Base-by-base conservation (phyloP, 1,284 basidiomycete genomes). In the Ustilago xerochloae region DNA sequence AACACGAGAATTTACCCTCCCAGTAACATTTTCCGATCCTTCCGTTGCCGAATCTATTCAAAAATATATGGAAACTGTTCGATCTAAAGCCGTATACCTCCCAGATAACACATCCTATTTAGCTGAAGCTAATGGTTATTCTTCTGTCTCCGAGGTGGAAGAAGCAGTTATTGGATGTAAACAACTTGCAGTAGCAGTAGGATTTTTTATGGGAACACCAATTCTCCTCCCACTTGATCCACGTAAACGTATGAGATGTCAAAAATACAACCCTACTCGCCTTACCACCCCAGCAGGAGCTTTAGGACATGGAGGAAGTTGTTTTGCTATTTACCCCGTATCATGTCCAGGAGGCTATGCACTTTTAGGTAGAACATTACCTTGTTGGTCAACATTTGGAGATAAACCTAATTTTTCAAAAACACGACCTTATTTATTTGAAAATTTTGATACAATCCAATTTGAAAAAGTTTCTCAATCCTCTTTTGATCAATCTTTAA, bases 81-180 rank as follows among this genome's bases (percentile, higher is more conserved):
- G 90, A 13, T 85, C 87, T 53, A 87, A 87, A 53, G 90, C 90
- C 0, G 88, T 88, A 1, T 91, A 91, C 78, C 84, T 92, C 0
- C 90, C 90, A 0, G 89, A 88, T 80, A 91, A 91, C 74, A 83
- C 90, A 41, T 88, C 90, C 43, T 91, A 91, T 72, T 86, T 91
- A 1, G 89, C 90, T 0, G 85, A 84, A 45, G 90, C 90, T 39
- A 91, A 91, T 69, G 90, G 90, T 0, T 81, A 90, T 18, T 30
- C 41, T 2, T 33, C 28, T n/a, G 36, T 24, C 5, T 13, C 18
- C 6, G 43, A 65, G 10, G 78, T 84, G 7, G 87, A 86, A 18
- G 86, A 86, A 36, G 69, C 68, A 6, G 67, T 67, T 1, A 65
- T 82, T 2, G 74, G 78, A 0, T 57, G 57, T 61, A 75, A 69